Evolutionary conservation across 768 basidiomycete species (phyloP).

Genomic region (Suillus paluster): DNA sequence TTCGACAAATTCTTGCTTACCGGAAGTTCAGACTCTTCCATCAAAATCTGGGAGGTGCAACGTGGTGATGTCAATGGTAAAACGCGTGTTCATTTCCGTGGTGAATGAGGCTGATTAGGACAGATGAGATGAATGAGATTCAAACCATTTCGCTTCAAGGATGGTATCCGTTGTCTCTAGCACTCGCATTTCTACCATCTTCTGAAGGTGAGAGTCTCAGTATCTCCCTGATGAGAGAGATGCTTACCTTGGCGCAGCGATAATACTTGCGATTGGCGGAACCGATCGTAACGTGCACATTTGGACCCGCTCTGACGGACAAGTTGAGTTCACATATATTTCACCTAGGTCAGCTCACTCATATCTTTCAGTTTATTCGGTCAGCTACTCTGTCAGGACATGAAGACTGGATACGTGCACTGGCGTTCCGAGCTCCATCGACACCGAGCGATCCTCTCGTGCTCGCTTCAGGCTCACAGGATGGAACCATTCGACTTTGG

Average conservation of each 20-base stretch:
- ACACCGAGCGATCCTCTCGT: constrained; percentile 50
- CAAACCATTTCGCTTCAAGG: constrained; percentile 70
- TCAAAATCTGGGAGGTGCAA: constrained; percentile 73
- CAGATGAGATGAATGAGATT: constrained; percentile 44
- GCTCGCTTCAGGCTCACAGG: constrained; percentile 94
- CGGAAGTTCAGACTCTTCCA: constrained; percentile 79
- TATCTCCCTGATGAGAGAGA: not conserved
- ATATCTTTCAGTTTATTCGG: constrained; percentile 53
- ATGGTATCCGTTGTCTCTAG: constrained; percentile 76
- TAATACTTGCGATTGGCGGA: constrained; percentile 79
- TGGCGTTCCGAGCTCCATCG: constrained; percentile 59
- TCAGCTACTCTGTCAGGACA: constrained; percentile 76
- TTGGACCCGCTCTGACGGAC: constrained; percentile 67
- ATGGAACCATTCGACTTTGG: constrained; percentile 93
- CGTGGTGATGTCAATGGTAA: constrained; percentile 35
- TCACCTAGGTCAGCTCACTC: constrained; percentile 4
- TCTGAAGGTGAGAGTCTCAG: constrained; percentile 56
- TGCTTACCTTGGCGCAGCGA: constrained; percentile 40
- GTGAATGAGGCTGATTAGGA: constrained; percentile 12
- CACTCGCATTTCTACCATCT: constrained; percentile 64
- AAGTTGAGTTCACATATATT: constrained; percentile 41
- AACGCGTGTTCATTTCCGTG: not conserved
- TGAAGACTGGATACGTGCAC: constrained; percentile 92
- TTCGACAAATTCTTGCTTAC: constrained; percentile 60
- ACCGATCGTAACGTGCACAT: constrained; percentile 83